Conservation (phyloP, 306 rosid species). For the Adenanthera pavonina region DNA sequence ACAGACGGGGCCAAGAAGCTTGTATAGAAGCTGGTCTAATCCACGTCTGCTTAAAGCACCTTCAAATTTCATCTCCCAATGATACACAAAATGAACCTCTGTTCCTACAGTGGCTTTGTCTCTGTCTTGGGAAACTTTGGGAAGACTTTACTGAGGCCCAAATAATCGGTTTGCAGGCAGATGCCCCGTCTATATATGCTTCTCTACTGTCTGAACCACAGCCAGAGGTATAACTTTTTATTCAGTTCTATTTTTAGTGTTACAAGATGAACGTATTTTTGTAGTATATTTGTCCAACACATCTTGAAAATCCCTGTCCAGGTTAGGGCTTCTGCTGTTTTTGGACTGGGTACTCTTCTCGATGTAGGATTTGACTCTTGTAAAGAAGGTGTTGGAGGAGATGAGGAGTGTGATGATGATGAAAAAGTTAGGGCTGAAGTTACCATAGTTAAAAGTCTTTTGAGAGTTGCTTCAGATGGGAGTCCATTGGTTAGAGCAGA, state of each 20-base stretch:
- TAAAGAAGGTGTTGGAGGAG: conserved; percentile 71
- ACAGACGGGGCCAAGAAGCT: conserved; percentile 96
- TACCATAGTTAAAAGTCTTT: conserved; percentile 75
- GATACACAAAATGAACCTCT: conserved; percentile 89
- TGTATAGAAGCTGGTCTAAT: conserved; percentile 82
- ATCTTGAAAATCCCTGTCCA: conserved; percentile 47
- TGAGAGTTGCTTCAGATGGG: conserved; percentile 92
- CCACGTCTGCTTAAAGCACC: conserved; percentile 88
- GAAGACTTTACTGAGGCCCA: conserved; percentile 91
- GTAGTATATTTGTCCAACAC: conserved; percentile 1
- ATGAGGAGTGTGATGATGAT: conserved; percentile 90
- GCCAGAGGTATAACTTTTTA: conserved; percentile 77
- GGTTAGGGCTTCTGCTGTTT: conserved; percentile 99
- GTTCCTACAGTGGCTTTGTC: conserved; percentile 99
- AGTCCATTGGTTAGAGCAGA: conserved; percentile 98
- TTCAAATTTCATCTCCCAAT: conserved; percentile 82
- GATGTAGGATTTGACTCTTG: conserved; percentile 77
- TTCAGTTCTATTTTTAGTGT: conserved; percentile 22
- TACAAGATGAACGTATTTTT: neutral
- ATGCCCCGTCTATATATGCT: conserved; percentile 74
- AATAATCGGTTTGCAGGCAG: conserved; percentile 76
- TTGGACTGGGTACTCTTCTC: conserved; percentile 89
- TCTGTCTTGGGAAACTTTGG: conserved; percentile 96
- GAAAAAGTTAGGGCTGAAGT: conserved; percentile 82
- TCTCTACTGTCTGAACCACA: conserved; percentile 81